Base-by-base conservation (phyloP, 148 eudicot species). In the Heliamphora exappendiculata region DNA sequence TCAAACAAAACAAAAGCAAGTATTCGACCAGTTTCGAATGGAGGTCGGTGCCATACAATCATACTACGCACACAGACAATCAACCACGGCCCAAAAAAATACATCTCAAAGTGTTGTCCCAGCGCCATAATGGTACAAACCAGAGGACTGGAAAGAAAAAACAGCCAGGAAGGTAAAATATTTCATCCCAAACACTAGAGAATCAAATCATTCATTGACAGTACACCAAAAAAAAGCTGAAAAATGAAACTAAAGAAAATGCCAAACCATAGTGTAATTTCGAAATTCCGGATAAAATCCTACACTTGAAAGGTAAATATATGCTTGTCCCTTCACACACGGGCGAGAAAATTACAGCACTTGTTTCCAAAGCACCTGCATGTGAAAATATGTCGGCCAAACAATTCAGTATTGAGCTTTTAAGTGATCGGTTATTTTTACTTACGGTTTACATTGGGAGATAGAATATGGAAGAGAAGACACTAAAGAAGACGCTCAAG, bases 341-440 rank as follows among this genome's bases (percentile, higher is more conserved):
- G 11, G 41, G 28, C 39, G 11, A 41, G 28, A 36, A 59, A 41
- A 74, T 4, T 42, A 20, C 14, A 19, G 16, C 26, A 28, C 50
- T 65, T 64, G 62, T 42, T 62, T 44, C 76, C 71, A 64, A 37
- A 45, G 19, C 54, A 78, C 81, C 81, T 78, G 69, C 76, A 78
- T 36, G 42, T 0, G 34, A 47, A 75, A 65, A 33, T 11, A 10
- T 37, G 36, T 67, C 31, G 26, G 55, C 13, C 13, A 42, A 55
- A 29, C 6, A 59, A 20, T 63, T 22, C 22, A 41, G 31, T 9
- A 67, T 24, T 17, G 16, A 34, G 26, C 2, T 60, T 2, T 37
- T 2, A 5, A 50, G 10, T 13, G 26, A 42, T 11, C 33, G 13
- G 9, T 22, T 29, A 31, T 31, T 29, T 20, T 60, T 60, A 31